Evolutionary conservation across 768 basidiomycete genomes (phyloP).

Genomic region (Holtermannia corniformis): DNA sequence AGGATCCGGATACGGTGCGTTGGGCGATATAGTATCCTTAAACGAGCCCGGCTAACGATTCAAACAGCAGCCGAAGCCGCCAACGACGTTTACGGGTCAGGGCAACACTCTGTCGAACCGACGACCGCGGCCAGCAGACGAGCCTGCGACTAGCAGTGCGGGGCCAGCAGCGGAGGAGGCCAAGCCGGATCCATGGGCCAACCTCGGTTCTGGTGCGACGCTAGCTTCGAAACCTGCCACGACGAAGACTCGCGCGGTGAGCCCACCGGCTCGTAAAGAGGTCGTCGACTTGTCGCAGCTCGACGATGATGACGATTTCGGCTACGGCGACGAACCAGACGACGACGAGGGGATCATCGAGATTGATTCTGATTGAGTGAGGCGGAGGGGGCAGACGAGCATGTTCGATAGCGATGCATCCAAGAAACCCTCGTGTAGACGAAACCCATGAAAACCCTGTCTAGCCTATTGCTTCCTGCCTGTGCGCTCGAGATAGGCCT

Average conservation of each 20-base stretch:
- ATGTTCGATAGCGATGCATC: conserved; percentile 1
- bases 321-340: conserved; percentile 72
- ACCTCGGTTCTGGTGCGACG: conserved; percentile 38
- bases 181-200: conserved; percentile 43
- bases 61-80: background rate
- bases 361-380: conserved; percentile 76
- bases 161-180: conserved; percentile 51
- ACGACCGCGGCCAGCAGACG: conserved; percentile 29
- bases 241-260: conserved; percentile 41
- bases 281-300: conserved; percentile 29
- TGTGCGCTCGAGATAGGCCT: conserved; percentile 58
- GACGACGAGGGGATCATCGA: conserved; percentile 69
- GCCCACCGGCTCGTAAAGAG: conserved; percentile 44
- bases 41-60: background rate
- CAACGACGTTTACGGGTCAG: conserved; percentile 53
- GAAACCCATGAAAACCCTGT: background rate
- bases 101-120: conserved; percentile 62
- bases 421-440: background rate
- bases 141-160: conserved; percentile 45
- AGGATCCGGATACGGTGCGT: conserved; percentile 12
- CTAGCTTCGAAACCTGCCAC: conserved; percentile 6
- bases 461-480: background rate
- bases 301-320: conserved; percentile 39
- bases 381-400: background rate
- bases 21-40: conserved; percentile 1